Base-by-base conservation (phyloP, 352 stramenopile genomes). In the Phytophthora citrophthora region DNA sequence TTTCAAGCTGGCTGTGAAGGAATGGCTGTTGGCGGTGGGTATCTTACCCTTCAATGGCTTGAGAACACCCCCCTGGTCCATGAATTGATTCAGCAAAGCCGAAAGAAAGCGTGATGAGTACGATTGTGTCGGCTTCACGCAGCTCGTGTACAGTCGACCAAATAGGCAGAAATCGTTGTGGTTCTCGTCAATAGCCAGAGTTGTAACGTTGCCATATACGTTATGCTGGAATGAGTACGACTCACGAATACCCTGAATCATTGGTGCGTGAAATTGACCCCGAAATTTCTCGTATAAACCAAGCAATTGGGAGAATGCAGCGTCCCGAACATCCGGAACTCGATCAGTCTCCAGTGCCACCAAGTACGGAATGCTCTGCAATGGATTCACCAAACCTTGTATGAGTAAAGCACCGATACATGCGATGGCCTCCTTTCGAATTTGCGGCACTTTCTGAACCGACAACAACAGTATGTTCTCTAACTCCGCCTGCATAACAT, bases 401-500 rank as follows among this genome's bases (percentile, higher is more conserved):
- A 74, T 94, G 20, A 96, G 61, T 6, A 96, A 49, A 0, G 77
- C 81, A 13, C 75, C 67, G 20, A 95, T 72, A 57, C 85, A 94
- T 23, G 71, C 67, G 6, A 92, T 74, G 7, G 87, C 86, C 59
- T 94, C 83, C 11, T 72, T 78, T 18, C 88, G 83, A 50, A 96
- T 83, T 54, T 81, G 77, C 8, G 78, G 63, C 39, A 81, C 60
- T 18, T 88, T 88, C 5, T 84, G 59, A 4, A 90, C 32, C 15
- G 72, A 74, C n/a, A 94, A 43, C 20, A 45, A 18, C 54, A 95
- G 63, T 10, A 94, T 70, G 34, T 91, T 88, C 10, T 48, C 47
- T 11, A 96, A 63, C 38, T 96, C 83, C n/a, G 76, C 87, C 62
- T 95, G 86, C 86, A 95, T 94, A 11, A 96, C 79, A 27, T 87